Percentiles rank a stretch among this genome's conserved stretches.
Evolutionary conservation across 208 protist species (phyloP).

Genomic region (Acanthamoeba royreba): DNA sequence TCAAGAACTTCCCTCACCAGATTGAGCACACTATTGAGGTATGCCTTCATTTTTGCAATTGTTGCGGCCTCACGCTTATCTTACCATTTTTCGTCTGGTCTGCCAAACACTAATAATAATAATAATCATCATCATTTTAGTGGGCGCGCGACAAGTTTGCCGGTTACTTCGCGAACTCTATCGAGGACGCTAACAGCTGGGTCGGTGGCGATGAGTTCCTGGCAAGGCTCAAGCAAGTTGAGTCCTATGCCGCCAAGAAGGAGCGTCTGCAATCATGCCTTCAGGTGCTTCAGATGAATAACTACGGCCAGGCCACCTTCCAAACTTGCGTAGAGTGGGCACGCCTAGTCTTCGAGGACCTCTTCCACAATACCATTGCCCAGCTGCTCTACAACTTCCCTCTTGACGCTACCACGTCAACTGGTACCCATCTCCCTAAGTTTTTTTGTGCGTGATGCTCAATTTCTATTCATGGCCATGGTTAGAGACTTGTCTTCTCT

Average conservation of each 20-base stretch:
- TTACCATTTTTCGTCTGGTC: too few relatives aligned
- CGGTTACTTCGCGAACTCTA: constrained; percentile 77
- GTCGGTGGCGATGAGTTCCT: neutral
- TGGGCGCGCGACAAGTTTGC: constrained; percentile 85
- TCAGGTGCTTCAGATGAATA: constrained; percentile 16
- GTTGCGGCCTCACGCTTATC: neutral
- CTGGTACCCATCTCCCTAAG: neutral
- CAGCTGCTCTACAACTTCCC: constrained; percentile 97
- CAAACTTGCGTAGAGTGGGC: constrained; percentile 93
- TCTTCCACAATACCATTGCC: constrained; percentile 92
- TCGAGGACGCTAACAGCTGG: constrained; percentile 77
- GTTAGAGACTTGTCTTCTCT: neutral
- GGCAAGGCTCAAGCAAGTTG: neutral
- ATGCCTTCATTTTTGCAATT: constrained; percentile 65
- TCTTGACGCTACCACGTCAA: constrained; percentile 78
- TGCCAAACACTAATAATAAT: neutral
- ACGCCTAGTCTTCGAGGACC: constrained; percentile 90
- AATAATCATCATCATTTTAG: neutral
- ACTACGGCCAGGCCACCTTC: constrained; percentile 67
- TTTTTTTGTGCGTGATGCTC: neutral
- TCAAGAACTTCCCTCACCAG: constrained; percentile 99
- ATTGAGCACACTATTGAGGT: constrained; percentile 98
- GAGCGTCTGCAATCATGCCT: constrained; percentile 54
- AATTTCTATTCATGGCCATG: neutral
- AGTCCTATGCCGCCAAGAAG: constrained; percentile 32